phyloP scores from a whole-genome alignment of 139 green algal species.

The Deuterostichococcus epilithicus region DNA sequence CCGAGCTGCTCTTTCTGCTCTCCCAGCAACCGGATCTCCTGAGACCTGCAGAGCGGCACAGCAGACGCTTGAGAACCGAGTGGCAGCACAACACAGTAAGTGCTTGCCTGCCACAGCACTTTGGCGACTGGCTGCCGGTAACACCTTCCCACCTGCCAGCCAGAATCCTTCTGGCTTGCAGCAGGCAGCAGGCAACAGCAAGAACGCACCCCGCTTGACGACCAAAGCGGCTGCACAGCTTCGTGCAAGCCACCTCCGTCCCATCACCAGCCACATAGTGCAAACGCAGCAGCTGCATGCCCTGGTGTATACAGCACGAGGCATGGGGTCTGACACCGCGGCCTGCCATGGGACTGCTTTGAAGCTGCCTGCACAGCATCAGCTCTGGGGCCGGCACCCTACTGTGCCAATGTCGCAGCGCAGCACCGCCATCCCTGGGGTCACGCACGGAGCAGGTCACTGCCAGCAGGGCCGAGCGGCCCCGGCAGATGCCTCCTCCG shows the following conservation, averaged over 20 bases:
- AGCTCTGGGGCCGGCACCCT: not conserved
- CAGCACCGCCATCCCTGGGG: not conserved
- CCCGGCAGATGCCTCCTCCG: too few relatives aligned
- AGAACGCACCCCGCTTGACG: not conserved
- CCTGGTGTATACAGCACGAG: too few relatives aligned
- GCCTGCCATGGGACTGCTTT: too few relatives aligned
- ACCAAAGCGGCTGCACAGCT: too few relatives aligned
- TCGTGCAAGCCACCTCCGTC: too few relatives aligned
- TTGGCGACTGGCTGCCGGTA: too few relatives aligned
- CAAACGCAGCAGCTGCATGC: too few relatives aligned
- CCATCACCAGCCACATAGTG: too few relatives aligned
- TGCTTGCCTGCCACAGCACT: not conserved
- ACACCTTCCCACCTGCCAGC: not conserved
- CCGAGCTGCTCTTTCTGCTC: constrained; percentile 50
- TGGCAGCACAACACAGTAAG: not conserved
- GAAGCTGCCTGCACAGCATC: too few relatives aligned
- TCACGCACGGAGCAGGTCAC: not conserved
- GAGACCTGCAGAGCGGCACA: constrained; percentile 14
- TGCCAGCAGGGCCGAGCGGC: not conserved
- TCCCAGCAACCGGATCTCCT: constrained; percentile 48
- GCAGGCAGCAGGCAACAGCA: not conserved
- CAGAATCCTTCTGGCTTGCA: not conserved
- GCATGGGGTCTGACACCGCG: too few relatives aligned
- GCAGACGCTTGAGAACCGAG: not conserved
- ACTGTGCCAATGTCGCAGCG: not conserved